Conservation (phyloP, 1,284 basidiomycete species). For the Moesziomyces sp. region DNA sequence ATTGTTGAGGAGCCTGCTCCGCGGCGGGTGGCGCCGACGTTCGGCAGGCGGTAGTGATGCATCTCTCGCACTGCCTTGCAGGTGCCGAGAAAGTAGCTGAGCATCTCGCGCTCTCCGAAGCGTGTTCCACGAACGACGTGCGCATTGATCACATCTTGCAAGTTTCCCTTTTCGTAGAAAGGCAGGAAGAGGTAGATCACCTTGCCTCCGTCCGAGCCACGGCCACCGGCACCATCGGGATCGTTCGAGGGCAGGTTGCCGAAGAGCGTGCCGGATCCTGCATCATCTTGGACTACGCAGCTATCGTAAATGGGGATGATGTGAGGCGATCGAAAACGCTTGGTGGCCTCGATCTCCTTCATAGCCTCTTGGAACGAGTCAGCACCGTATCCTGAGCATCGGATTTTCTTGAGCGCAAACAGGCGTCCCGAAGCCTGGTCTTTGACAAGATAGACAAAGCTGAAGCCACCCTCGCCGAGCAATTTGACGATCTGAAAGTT, state of each 20-base stretch:
- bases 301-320: slow-evolving; percentile 66
- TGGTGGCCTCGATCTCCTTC: slow-evolving; percentile 67
- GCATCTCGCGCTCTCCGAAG: slow-evolving; percentile 87
- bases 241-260: slow-evolving; percentile 57
- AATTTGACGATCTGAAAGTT: slow-evolving; percentile 61
- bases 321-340: slow-evolving; percentile 64
- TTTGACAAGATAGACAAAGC: slow-evolving; percentile 65
- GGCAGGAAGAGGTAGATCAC: slow-evolving; percentile 76
- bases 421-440: slow-evolving; percentile 59
- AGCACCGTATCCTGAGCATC: slow-evolving; percentile 62
- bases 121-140: slow-evolving; percentile 84
- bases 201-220: slow-evolving; percentile 47
- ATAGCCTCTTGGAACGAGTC: slow-evolving; percentile 64
- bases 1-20: slow-evolving; percentile 12
- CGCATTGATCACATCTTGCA: slow-evolving; percentile 92
- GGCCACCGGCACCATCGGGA: slow-evolving; percentile 37
- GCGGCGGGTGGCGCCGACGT: slow-evolving; percentile 29
- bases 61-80: slow-evolving; percentile 92
- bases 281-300: slow-evolving; percentile 63
- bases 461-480: slow-evolving; percentile 66
- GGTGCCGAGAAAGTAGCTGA: slow-evolving; percentile 89
- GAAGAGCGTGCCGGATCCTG: slow-evolving; percentile 36
- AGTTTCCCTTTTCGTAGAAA: slow-evolving; percentile 82
- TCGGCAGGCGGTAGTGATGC: slow-evolving; percentile 73
- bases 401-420: slow-evolving; percentile 68